A percentile compares a stretch with the other conserved stretches of the same genome.
phyloP scores from a whole-genome alignment of 345 rosid species.

The Euclidium syriacum region DNA sequence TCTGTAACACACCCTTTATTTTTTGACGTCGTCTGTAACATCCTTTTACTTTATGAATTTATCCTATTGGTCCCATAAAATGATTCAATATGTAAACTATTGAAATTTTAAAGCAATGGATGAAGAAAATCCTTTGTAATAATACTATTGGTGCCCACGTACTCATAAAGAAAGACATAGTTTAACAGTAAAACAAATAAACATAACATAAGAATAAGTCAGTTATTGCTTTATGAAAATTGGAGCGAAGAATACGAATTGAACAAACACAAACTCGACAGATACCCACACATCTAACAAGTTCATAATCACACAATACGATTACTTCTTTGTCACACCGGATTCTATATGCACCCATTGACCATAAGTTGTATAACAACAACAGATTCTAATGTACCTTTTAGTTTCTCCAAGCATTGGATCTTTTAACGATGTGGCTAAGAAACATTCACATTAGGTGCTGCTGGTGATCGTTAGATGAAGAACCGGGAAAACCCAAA shows the following conservation, averaged over 20 bases:
- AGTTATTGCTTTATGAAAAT: constrained; percentile 13
- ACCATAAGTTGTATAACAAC: constrained; percentile 12
- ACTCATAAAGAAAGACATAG: not conserved
- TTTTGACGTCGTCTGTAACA: constrained; percentile 23
- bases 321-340: constrained; percentile 16
- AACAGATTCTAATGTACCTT: constrained; percentile 25
- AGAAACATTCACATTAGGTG: constrained; percentile 20
- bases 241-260: constrained; percentile 14
- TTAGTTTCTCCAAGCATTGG: constrained; percentile 14
- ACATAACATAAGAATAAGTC: constrained; percentile 8
- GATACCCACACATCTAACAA: constrained; percentile 19
- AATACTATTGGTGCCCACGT: constrained; percentile 5
- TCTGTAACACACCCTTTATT: constrained; percentile 8
- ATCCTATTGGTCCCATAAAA: constrained; percentile 21
- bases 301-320: constrained; percentile 24
- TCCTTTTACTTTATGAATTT: constrained; percentile 19
- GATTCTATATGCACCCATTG: constrained; percentile 24
- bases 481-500: constrained; percentile 18
- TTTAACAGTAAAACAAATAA: not conserved
- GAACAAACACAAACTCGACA: constrained; percentile 20
- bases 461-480: constrained; percentile 24
- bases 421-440: not conserved
- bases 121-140: not conserved
- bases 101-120: not conserved
- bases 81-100: not conserved